Percentiles rank a stretch among this genome's conserved stretches.
These are phyloP conservation scores for Saccharum spontaneum DNA, from an alignment of 176 grass and related monocot genomes.

Conservation along the genomic window DNA sequence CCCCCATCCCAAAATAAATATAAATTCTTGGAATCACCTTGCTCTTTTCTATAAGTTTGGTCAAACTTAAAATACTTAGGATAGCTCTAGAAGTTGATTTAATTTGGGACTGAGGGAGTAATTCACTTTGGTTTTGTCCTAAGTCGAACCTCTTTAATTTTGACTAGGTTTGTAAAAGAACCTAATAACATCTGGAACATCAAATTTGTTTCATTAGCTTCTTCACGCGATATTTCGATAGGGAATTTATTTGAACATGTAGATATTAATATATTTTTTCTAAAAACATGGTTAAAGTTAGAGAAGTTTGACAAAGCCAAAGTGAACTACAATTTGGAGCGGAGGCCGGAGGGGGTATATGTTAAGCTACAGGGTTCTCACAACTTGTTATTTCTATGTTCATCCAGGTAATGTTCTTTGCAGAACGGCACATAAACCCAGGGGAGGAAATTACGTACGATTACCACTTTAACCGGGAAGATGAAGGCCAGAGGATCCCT, in stretches of 20 bases:
- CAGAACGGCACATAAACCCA: constrained; percentile 86
- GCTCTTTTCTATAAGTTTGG: background rate
- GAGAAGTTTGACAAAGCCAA: background rate
- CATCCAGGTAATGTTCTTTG: constrained; percentile 88
- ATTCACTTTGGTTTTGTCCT: background rate
- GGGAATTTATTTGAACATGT: background rate
- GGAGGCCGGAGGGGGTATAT: background rate
- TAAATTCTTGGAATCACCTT: background rate
- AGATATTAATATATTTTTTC: background rate
- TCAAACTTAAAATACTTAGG: background rate
- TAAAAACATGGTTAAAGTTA: background rate
- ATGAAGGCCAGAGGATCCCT: constrained; percentile 82
- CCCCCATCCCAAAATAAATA: background rate
- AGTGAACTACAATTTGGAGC: background rate
- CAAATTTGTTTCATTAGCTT: background rate
- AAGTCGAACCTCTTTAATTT: background rate
- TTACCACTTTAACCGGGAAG: constrained; percentile 94
- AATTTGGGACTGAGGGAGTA: background rate
- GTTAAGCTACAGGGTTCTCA: background rate
- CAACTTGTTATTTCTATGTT: constrained; percentile 3
- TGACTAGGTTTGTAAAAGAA: background rate
- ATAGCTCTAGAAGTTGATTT: background rate
- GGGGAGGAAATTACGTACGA: constrained; percentile 96
- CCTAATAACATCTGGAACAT: background rate
- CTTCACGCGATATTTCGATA: background rate